Evolutionary conservation across 1,284 basidiomycete species (phyloP).

Genomic region (Agaricales sp.): DNA sequence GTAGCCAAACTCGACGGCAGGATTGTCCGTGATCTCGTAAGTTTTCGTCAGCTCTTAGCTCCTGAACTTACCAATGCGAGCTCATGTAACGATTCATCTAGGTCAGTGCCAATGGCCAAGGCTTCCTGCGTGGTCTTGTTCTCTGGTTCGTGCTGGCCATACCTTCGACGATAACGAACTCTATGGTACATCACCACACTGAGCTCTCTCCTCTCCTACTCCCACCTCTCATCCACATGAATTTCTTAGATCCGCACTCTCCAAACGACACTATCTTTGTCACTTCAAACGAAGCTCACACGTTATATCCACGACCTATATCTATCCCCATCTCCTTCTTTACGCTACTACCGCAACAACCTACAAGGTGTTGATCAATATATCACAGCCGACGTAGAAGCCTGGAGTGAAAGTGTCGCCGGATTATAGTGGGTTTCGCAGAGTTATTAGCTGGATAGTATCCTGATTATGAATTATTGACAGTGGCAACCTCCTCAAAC

Average conservation of each 20-base stretch:
- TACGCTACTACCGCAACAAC: slow-evolving; percentile 64
- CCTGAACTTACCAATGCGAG: background rate
- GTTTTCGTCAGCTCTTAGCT: too few relatives aligned
- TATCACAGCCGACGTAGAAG: slow-evolving; percentile 87
- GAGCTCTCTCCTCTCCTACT: background rate
- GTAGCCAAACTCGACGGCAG: slow-evolving; percentile 87
- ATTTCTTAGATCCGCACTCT: slow-evolving; percentile 75
- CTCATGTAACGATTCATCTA: slow-evolving; percentile 14
- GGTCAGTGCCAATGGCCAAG: slow-evolving; percentile 77
- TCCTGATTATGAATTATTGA: background rate
- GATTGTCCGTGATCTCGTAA: slow-evolving; percentile 81
- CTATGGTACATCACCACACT: slow-evolving; percentile 68
- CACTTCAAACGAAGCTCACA: slow-evolving; percentile 80
- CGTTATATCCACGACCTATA: slow-evolving; percentile 93
- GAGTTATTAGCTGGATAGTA: background rate
- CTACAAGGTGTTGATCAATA: slow-evolving; percentile 84
- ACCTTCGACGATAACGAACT: slow-evolving; percentile 93
- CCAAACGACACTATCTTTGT: slow-evolving; percentile 82
- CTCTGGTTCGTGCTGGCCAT: slow-evolving; percentile 89
- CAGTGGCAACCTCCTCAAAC: slow-evolving; percentile 79
- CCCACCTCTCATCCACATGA: slow-evolving; percentile 5
- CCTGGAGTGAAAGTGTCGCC: slow-evolving; percentile 83
- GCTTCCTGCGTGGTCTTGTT: slow-evolving; percentile 76
- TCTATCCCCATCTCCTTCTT: slow-evolving; percentile 58
- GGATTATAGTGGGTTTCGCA: slow-evolving; percentile 69